Base-by-base conservation (phyloP, 345 rosid genomes). In the Rhodamnia rubescens region DNA sequence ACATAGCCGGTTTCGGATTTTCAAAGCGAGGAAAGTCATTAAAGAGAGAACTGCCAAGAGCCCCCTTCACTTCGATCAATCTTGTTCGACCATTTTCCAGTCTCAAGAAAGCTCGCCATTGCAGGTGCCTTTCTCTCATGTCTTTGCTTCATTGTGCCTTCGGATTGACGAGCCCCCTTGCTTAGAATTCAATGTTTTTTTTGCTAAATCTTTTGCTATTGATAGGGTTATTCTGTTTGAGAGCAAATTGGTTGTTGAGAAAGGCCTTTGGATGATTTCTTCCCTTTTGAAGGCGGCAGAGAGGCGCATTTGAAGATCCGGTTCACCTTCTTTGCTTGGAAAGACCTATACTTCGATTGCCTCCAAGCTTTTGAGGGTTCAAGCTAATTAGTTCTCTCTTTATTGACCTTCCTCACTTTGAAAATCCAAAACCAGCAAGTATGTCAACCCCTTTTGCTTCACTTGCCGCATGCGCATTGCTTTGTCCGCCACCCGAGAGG, bases 181-280 rank as follows among this genome's bases (percentile, higher is more conserved):
- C 50, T 47, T 47, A 1, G 11, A 9, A 9, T 47, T 47, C 11
- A 1, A 47, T 8, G 11, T 8, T 1, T 9, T 1, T 9, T 47
- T 47, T 47, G 10, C 50, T 47, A 2, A 9, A 9, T 44, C 47
- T 44, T 44, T 8, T 44, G 8, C 47, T 44, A 44, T 44, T 4
- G 47, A 44, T 1, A 44, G 47, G 8, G 8, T 88, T 32, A 52
- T 84, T 81, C 29, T 91, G 86, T 83, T 81, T 74, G 95, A 95
- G 89, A 94, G 95, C 49, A 95, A 91, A 89, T 85, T 93, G 89
- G 92, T 97, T 29, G 92, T 97, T 14, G 96, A 94, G 92, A 94
- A 91, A 89, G 98, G 95, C 11, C 42, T 86, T 78, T 93, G 96
- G 95, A 94, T 85, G 93, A 94, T 81, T 85, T 85, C 11, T 88